Evolutionary conservation across 495 filamentous ascomycete genomes (phyloP), one percentile per base, ranked within the genome.

Genomic region (Aspergillus haitiensis): DNA sequence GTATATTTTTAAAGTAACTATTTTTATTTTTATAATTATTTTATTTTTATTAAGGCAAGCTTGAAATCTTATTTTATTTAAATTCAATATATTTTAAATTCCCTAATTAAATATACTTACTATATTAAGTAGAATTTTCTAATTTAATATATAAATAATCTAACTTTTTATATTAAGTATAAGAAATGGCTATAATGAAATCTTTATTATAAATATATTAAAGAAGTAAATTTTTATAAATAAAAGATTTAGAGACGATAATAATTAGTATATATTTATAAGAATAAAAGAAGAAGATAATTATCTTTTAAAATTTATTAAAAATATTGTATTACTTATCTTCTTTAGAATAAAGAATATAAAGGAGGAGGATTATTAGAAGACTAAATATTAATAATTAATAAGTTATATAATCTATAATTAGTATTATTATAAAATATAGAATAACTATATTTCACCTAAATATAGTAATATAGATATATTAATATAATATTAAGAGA

Each of bases 21-120:
- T 16, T 46, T 47, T 21, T 47, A 47, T 47, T 47, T 47, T 21
- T 47, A 47, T 27, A 47, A 21, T 18, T 47, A 47, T 46, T 46
- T 18, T 46, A 46, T 46, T 46, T 46, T 6, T 33, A 34, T 1
- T 33, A 52, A 33, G 3, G 21, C 3, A 27, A 27, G 21, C 3
- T 27, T 27, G 3, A 27, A 3, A 27, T 27, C 21, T 27, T 27
- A 27, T 27, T 27, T 27, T 27, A 27, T 27, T 27, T 27, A 27
- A 27, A 27, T 27, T 27, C 3, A 27, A 27, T 27, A 27, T 27
- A 27, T 27, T 27, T 27, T 27, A 27, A 27, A 27, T 27, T 27
- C 3, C 3, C 3, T 27, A 27, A 27, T 27, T 27, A 27, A 49
- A 49, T 12, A 18, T 49, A 49, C 9, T 49, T 49, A 15, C 18